Conservation (phyloP, 306 rosid species). For the Pyrus communis region DNA sequence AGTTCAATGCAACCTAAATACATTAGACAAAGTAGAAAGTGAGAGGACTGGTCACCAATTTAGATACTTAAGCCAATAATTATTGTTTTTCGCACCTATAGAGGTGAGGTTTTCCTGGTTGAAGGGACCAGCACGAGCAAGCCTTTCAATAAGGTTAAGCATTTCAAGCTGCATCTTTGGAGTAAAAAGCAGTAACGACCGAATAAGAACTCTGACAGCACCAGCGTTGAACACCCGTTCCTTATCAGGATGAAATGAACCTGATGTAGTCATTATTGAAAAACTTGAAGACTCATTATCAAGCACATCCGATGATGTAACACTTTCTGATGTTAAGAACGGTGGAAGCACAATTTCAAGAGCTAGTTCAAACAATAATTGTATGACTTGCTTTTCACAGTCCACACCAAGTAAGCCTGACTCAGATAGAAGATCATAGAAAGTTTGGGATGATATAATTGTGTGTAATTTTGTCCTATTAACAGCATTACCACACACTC, state of each 20-base stretch:
- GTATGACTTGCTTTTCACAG: constrained; percentile 87
- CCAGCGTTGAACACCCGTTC: constrained; percentile 83
- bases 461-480: constrained; percentile 77
- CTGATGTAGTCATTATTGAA: constrained; percentile 62
- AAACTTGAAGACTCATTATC: constrained; percentile 44
- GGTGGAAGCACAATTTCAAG: constrained; percentile 90
- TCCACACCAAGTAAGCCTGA: constrained; percentile 90
- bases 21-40: not conserved
- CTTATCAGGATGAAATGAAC: constrained; percentile 66
- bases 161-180: constrained; percentile 87
- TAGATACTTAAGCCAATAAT: constrained; percentile 7
- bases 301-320: constrained; percentile 29
- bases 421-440: constrained; percentile 81
- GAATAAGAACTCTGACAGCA: constrained; percentile 74
- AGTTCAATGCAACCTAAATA: constrained; percentile 88
- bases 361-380: constrained; percentile 83
- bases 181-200: constrained; percentile 70
- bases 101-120: constrained; percentile 92
- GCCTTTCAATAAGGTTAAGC: constrained; percentile 62
- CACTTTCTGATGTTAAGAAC: constrained; percentile 56
- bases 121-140: constrained; percentile 77
- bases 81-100: constrained; percentile 49
- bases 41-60: constrained; percentile 14
- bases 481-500: constrained; percentile 65
- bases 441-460: constrained; percentile 79